A percentile compares a stretch with the other conserved stretches of the same genome.
Conservation (phyloP, 768 basidiomycete species). For the Termitomyces sp. region DNA sequence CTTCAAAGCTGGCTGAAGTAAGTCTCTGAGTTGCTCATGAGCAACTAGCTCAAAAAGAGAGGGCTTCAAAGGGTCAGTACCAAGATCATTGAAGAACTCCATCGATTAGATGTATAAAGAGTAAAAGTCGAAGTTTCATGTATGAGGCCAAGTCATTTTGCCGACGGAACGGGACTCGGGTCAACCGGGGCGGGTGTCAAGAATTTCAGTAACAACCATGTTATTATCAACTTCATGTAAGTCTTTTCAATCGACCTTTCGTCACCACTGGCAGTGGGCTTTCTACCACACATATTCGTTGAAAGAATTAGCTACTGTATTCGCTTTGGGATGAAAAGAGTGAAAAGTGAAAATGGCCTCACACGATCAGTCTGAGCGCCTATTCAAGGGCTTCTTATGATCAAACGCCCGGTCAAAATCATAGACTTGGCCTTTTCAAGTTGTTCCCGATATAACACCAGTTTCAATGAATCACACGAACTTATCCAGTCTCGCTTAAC, state of each 20-base stretch:
- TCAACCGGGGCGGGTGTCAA: background rate
- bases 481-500: conserved; percentile 6
- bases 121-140: conserved; percentile 6
- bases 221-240: background rate
- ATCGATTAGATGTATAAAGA: conserved; percentile 27
- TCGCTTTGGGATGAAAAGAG: background rate
- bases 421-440: background rate
- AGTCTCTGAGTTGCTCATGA: conserved; percentile 87
- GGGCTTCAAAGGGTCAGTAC: conserved; percentile 67
- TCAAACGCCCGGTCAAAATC: background rate
- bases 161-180: conserved; percentile 9
- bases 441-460: background rate
- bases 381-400: background rate
- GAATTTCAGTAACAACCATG: no score
- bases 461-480: background rate
- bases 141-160: background rate
- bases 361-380: background rate
- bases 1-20: conserved; percentile 91
- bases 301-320: background rate
- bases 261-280: background rate
- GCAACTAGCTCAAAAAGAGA: conserved; percentile 90
- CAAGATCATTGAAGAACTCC: conserved; percentile 81
- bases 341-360: background rate
- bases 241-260: background rate
- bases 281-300: background rate